phyloP scores from a whole-genome alignment of 208 protist genomes.

The Novymonas esmeraldas region DNA sequence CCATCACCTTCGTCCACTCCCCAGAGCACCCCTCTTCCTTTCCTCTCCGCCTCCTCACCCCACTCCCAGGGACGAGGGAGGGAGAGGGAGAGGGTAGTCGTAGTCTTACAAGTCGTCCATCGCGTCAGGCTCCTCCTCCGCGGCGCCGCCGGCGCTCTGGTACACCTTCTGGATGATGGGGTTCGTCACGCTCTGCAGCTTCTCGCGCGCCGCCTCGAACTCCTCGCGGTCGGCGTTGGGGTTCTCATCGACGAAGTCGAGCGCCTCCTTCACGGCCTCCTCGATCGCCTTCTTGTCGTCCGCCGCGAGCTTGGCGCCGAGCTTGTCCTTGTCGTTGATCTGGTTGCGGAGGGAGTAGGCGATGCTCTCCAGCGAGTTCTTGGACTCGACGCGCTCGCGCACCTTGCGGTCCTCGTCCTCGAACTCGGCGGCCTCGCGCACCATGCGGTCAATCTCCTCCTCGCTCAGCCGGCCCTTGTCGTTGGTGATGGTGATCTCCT shows the following conservation, averaged over 20 bases:
- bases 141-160: slow-evolving; percentile 45
- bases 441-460: slow-evolving; percentile 96
- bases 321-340: slow-evolving; percentile 94
- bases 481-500: slow-evolving; percentile 98
- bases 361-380: slow-evolving; percentile 94
- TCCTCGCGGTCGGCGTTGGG: slow-evolving; percentile 94
- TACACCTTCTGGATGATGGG: slow-evolving; percentile 96
- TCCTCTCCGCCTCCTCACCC: slow-evolving; percentile 2
- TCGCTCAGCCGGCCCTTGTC: slow-evolving; percentile 95
- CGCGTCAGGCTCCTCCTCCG: slow-evolving; percentile 40
- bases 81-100: no score
- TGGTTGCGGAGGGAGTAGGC: slow-evolving; percentile 96
- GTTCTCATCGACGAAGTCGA: slow-evolving; percentile 96
- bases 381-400: slow-evolving; percentile 90
- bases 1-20: no score
- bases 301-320: slow-evolving; percentile 89
- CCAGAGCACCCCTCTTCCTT: slow-evolving; percentile 10
- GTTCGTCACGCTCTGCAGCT: slow-evolving; percentile 92
- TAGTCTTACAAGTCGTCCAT: slow-evolving; percentile 81
- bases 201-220: slow-evolving; percentile 90
- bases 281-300: slow-evolving; percentile 91
- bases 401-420: slow-evolving; percentile 91
- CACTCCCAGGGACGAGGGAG: not conserved
- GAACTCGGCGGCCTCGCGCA: slow-evolving; percentile 91
- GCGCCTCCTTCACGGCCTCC: slow-evolving; percentile 85